A percentile compares a stretch with the other conserved stretches of the same genome.
These are phyloP conservation scores for Phytophthora sp. DNA, from an alignment of 352 stramenopile species.

Conservation along the genomic window DNA sequence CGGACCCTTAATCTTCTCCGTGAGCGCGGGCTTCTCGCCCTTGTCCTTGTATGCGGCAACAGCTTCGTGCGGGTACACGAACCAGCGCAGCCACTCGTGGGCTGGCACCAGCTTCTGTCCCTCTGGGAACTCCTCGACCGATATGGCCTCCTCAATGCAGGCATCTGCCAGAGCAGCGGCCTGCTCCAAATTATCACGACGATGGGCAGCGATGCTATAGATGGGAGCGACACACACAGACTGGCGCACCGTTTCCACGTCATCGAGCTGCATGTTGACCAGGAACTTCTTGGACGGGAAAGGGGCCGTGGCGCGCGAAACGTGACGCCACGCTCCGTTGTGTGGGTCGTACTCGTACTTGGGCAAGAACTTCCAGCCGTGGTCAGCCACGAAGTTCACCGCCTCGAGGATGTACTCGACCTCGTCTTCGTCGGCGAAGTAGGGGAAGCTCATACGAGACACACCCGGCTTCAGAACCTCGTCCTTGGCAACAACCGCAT, in stretches of 20 bases:
- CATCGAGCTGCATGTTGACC: conserved; percentile 38
- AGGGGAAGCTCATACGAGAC: conserved; percentile 93
- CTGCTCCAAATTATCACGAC: conserved; percentile 35
- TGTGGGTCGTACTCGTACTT: conserved; percentile 95
- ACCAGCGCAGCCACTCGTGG: conserved; percentile 47
- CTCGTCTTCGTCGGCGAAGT: conserved; percentile 83
- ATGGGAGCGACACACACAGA: conserved; percentile 27
- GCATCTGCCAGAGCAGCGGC: conserved; percentile 28
- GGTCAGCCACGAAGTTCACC: conserved; percentile 91
- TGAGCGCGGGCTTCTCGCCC: conserved; percentile 29
- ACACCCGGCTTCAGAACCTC: conserved; percentile 96
- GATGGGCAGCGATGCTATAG: conserved; percentile 31
- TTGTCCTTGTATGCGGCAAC: conserved; percentile 30
- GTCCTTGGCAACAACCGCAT: conserved; percentile 88
- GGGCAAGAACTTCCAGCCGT: conserved; percentile 94
- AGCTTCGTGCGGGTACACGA: conserved; percentile 45
- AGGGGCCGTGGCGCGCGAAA: conserved; percentile 24
- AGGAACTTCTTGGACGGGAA: conserved; percentile 37
- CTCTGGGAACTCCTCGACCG: conserved; percentile 10
- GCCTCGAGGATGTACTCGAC: conserved; percentile 94
- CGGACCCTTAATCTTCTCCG: conserved; percentile 36
- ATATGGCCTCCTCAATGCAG: conserved; percentile 31
- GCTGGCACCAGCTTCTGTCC: conserved; percentile 27
- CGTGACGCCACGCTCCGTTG: conserved; percentile 93
- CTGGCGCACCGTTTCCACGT: conserved; percentile 28